These are phyloP conservation scores for Gnomoniopsis smithogilvyi DNA, from an alignment of 2,329 filamentous ascomycete species.

Conservation along the genomic window DNA sequence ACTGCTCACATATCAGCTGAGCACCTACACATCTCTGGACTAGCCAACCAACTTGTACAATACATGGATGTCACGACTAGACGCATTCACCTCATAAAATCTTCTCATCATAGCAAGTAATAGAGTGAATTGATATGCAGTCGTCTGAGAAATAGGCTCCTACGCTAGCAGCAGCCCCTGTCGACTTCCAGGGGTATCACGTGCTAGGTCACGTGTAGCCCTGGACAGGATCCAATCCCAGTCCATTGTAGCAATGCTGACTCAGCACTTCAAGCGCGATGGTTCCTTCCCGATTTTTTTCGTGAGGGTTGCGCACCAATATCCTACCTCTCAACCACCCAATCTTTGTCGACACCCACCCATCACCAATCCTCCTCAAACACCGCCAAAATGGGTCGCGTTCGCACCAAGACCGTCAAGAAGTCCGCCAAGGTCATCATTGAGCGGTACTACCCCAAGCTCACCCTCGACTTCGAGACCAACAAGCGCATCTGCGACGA, in stretches of 20 bases:
- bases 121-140: too few species aligned
- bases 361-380: constrained; percentile 31
- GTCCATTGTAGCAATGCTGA: too few species aligned
- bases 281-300: background rate
- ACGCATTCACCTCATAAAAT: background rate
- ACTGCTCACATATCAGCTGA: background rate
- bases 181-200: too few species aligned
- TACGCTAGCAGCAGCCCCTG: too few species aligned
- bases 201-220: too few species aligned
- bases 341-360: constrained; percentile 18
- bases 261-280: too few species aligned
- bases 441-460: constrained; percentile 95
- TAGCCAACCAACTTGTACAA: constrained; percentile 5
- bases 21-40: constrained; percentile 1
- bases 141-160: too few species aligned
- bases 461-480: constrained; percentile 99
- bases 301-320: background rate
- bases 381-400: constrained; percentile 66
- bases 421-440: constrained; percentile 98
- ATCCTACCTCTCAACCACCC: constrained; percentile 1
- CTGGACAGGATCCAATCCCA: too few species aligned
- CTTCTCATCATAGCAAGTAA: too few species aligned
- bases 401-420: constrained; percentile 69
- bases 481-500: constrained; percentile 99
- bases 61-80: background rate